phyloP scores from a whole-genome alignment of 192 early-diverging fungal genomes.

The Coemansia pectinata region DNA sequence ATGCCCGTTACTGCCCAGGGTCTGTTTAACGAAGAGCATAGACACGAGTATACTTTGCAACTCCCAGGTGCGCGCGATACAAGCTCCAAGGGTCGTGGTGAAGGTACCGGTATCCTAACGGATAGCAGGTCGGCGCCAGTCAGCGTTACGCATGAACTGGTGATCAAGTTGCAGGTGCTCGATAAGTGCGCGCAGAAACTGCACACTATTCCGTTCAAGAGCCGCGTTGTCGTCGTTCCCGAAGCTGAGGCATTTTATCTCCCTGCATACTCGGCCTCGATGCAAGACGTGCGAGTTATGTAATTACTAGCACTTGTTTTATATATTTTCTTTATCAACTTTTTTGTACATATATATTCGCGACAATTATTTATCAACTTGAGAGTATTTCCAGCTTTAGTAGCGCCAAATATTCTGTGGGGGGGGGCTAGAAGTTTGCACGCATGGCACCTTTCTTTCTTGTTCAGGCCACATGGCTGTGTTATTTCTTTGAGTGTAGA shows the following conservation, averaged over 20 bases:
- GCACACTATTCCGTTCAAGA: slow-evolving; percentile 36
- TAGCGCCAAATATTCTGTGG: not conserved
- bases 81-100: not conserved
- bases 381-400: not conserved
- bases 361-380: not conserved
- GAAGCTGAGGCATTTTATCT: slow-evolving; percentile 37
- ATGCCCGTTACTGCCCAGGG: not conserved
- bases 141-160: slow-evolving; percentile 28
- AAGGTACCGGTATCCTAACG: slow-evolving; percentile 22
- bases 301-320: not conserved
- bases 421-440: not conserved
- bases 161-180: slow-evolving; percentile 17
- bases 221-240: slow-evolving; percentile 30
- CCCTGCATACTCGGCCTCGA: slow-evolving; percentile 31
- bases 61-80: slow-evolving; percentile 17
- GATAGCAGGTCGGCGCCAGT: slow-evolving; percentile 47
- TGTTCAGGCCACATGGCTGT: not conserved
- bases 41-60: slow-evolving; percentile 15
- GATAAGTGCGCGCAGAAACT: slow-evolving; percentile 22
- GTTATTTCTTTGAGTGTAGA: not conserved
- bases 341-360: not conserved
- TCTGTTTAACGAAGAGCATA: slow-evolving; percentile 33
- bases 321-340: not conserved
- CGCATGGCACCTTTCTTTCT: not conserved
- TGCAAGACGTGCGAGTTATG: slow-evolving; percentile 32